Percentiles rank a stretch among this genome's conserved stretches.
phyloP scores from a whole-genome alignment of 73 alveolate species.

The Tetrahymena thermophila region DNA sequence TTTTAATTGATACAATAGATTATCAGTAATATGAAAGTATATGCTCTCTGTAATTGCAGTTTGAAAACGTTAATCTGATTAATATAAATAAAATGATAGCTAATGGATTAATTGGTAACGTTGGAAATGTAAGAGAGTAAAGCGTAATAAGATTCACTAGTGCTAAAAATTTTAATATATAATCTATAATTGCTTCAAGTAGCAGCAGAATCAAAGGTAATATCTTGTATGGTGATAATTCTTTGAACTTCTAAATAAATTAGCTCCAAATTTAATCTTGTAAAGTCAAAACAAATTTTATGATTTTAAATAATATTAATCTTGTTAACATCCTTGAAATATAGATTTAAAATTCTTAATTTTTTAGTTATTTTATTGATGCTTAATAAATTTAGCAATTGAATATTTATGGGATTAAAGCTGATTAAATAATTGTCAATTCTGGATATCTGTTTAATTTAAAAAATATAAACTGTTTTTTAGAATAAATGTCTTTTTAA shows the following conservation, averaged over 20 bases:
- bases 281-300: no score
- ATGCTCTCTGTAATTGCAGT: neutral
- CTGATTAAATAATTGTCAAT: neutral
- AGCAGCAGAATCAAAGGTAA: neutral
- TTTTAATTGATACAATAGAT: no score
- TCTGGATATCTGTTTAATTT: no score
- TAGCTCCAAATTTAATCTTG: no score
- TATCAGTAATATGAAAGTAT: neutral
- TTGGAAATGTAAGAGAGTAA: neutral
- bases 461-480: neutral
- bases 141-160: neutral
- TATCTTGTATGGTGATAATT: neutral
- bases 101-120: neutral
- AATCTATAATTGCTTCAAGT: neutral
- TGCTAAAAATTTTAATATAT: no score
- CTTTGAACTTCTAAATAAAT: neutral
- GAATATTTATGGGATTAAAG: no score
- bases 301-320: no score
- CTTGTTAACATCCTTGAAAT: neutral
- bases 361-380: neutral
- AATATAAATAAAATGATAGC: no score
- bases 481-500: no score
- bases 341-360: neutral
- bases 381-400: neutral
- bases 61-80: no score